Evolutionary conservation across 305 asterid genomes (phyloP), one percentile per base, ranked within the genome.

Genomic region (Striga hermonthica): DNA sequence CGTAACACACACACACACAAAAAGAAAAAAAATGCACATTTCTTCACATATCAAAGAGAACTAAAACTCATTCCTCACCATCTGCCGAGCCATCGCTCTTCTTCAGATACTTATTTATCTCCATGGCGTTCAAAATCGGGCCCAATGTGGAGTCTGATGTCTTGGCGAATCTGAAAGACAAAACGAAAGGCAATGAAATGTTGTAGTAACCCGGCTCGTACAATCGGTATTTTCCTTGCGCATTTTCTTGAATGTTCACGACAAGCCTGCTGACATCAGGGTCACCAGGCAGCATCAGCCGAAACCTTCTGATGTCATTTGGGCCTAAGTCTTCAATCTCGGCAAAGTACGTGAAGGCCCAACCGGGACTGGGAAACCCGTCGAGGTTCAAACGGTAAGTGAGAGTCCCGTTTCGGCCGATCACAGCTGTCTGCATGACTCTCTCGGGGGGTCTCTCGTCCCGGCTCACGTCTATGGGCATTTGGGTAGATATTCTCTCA

Each of bases 381-480:
- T 93, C 91, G 7, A 93, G 91, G 69, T 93, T 88, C 80, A 90
- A 58, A n/a, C 99, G 95, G 75, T 93, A 88, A 4, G 95, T 88
- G 64, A 93, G 66, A 3, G 95, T 75, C 57, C 99, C 99, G 31
- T 88, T 82, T 81, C 95, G 78, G 74, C 99, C 99, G 22, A 93
- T 96, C 47, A 93, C 99, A 69, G 99, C 99, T 22, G 99, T 93
- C 81, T 93, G 97, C 99, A 93, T 88, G 67, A 90, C 97, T 76
- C 84, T 90, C 73, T 86, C 84, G 59, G 99, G 97, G 1, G 97
- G 97, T 68, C 78, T 72, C 78, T 90, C 96, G 10, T 72, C 81
- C 40, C 60, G 68, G 28, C 75, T 67, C 48, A 88, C 92, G 69
- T 83, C 87, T 58, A 93, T 93, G 28, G 95, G 92, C 79, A 70